phyloP scores from a whole-genome alignment of 2,329 filamentous ascomycete species.

The Bipolaris bicolor region DNA sequence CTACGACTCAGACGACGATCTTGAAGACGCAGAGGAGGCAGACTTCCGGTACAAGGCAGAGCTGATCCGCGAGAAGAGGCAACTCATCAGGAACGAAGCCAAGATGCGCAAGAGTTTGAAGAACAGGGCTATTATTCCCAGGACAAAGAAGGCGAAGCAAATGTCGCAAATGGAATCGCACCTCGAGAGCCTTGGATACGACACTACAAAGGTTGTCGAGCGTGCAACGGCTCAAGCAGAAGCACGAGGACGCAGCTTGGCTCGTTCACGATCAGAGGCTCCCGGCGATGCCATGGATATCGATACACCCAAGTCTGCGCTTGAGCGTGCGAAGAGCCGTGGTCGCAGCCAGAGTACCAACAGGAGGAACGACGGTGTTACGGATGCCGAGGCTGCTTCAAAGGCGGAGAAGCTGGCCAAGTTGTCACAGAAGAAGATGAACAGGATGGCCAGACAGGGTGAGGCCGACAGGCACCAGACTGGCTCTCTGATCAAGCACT shows the following conservation, averaged over 20 bases:
- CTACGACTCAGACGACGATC: slow-evolving; percentile 76
- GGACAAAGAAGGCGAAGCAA: slow-evolving; percentile 79
- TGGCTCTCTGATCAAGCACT: slow-evolving; percentile 83
- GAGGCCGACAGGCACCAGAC: slow-evolving; percentile 92
- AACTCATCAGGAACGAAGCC: slow-evolving; percentile 89
- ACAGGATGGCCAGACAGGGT: slow-evolving; percentile 94
- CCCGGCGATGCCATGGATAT: slow-evolving; percentile 74
- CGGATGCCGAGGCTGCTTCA: slow-evolving; percentile 66
- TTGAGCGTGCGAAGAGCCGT: slow-evolving; percentile 71
- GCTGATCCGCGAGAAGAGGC: slow-evolving; percentile 92
- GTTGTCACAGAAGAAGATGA: slow-evolving; percentile 97
- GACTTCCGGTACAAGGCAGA: slow-evolving; percentile 91
- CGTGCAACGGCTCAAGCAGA: slow-evolving; percentile 68
- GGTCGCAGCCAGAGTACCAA: slow-evolving; percentile 69
- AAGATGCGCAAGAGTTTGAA: slow-evolving; percentile 96
- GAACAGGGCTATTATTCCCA: slow-evolving; percentile 93
- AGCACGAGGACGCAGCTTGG: slow-evolving; percentile 73
- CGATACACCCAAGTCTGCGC: slow-evolving; percentile 50
- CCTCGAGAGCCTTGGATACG: slow-evolving; percentile 83
- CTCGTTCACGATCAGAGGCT: slow-evolving; percentile 62
- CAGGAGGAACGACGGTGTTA: slow-evolving; percentile 78
- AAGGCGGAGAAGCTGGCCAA: slow-evolving; percentile 89
- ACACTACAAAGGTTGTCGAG: slow-evolving; percentile 75
- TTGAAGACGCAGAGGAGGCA: slow-evolving; percentile 87
- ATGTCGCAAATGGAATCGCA: slow-evolving; percentile 86